Evolutionary conservation across 768 basidiomycete species (phyloP), one percentile per base, ranked within the genome.

Genomic region (Tricholoma matsutake): DNA sequence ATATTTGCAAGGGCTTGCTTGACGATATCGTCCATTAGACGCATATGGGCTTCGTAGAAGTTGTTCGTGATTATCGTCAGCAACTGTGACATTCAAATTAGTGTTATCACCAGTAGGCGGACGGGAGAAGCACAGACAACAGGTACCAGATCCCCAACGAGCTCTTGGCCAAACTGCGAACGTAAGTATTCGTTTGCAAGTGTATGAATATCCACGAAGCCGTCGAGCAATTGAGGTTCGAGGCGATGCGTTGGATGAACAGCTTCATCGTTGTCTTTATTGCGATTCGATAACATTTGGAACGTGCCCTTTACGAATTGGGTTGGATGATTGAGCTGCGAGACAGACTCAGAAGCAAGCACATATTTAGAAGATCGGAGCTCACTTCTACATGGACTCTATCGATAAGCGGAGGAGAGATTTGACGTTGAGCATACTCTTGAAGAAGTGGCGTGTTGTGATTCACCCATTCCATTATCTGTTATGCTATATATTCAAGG

Each of bases 101-200:
- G 25, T 34, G 5, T 25, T 29, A 47, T 32, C 2, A n/a, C 37
- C 13, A 25, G 22, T 53, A 22, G n/a, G n/a, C 3, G 28, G 35
- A 28, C 16, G 11, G 51, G 28, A 29, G 13, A 45, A 16, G 29
- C 54, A 31, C 47, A 13, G 52, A 54, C 39, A 18, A 59, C 32
- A 32, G 64, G 57, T 22, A 67, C 61, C 6, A 57, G 37, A 14
- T 62, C 53, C 14, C 55, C 64, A 22, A 58, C 22, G 6, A 47
- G 43, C 11, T 49, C 57, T 28, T 61, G 57, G n/a, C 31, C 56
- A 34, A 61, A 65, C 16, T 60, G 61, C 7, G 35, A 31, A 35
- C 64, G 53, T 29, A 67, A 55, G 52, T 65, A 67, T 37, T 65
- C 64, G 28, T 56, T 60, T 16, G 66, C 62, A 64, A 62, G 60